These are phyloP conservation scores for Xylariaceae sp. DNA, from an alignment of 2,329 filamentous ascomycete species.

Conservation along the genomic window DNA sequence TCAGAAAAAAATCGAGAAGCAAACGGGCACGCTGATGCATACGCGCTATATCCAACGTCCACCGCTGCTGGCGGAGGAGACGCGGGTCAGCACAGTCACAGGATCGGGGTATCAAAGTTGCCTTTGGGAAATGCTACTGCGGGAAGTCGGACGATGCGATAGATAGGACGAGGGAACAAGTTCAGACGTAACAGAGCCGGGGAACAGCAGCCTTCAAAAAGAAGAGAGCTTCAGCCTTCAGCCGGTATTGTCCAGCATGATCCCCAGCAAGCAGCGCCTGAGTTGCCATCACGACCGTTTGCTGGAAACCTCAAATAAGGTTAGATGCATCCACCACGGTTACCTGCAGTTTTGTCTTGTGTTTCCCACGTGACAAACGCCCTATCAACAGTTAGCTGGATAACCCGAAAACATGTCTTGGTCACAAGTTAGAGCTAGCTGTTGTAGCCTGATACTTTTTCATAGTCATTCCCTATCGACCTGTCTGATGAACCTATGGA, in stretches of 20 bases:
- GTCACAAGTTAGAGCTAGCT: background rate
- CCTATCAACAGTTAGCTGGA: constrained; percentile 15
- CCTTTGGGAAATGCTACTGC: no score
- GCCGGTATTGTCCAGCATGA: constrained; percentile 7
- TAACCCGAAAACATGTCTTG: constrained; percentile 8
- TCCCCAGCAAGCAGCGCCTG: constrained; percentile 5
- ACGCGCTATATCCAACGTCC: constrained; percentile 24
- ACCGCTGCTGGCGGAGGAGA: no score
- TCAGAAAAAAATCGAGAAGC: constrained; percentile 16
- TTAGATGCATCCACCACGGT: constrained; percentile 31
- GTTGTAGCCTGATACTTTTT: no score
- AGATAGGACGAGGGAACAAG: background rate
- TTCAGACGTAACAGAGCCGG: background rate
- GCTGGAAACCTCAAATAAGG: constrained; percentile 32
- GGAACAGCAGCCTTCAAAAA: constrained; percentile 1
- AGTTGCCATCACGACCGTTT: constrained; percentile 27
- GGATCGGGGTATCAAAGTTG: background rate
- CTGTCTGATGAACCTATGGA: no score
- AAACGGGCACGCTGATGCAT: constrained; percentile 24
- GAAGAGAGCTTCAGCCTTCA: constrained; percentile 4
- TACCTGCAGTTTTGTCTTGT: constrained; percentile 32
- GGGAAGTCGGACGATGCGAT: background rate
- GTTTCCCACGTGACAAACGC: constrained; percentile 37
- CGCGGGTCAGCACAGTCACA: background rate
- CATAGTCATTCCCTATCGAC: constrained; percentile 1